Percentiles rank a stretch among this genome's conserved stretches.
Conservation (phyloP, 129 eudicot species). For the Tanacetum coccineum region DNA sequence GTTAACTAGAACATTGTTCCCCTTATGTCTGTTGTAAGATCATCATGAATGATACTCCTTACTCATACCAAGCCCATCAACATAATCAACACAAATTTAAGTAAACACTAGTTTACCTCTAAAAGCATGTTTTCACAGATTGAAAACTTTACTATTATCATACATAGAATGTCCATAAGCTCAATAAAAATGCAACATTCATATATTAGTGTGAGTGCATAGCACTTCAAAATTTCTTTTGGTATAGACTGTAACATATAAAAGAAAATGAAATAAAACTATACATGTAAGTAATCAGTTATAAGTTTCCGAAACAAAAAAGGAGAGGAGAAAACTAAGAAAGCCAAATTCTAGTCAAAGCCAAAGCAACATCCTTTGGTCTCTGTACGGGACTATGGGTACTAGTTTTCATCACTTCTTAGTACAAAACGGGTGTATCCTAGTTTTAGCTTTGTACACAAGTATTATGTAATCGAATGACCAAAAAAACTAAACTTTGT, state of each 20-base stretch:
- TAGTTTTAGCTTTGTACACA: no score
- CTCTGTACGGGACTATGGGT: no score
- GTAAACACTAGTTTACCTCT: not conserved
- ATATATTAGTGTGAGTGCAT: not conserved
- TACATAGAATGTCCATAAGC: not conserved
- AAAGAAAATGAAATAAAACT: constrained; percentile 11
- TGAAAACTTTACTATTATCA: not conserved
- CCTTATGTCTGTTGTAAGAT: not conserved
- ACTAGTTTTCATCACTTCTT: no score
- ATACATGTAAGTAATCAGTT: constrained; percentile 15
- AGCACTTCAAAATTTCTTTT: not conserved
- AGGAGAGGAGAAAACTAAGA: not conserved
- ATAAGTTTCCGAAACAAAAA: not conserved
- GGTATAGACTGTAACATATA: not conserved
- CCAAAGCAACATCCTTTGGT: not conserved
- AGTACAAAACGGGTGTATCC: no score
- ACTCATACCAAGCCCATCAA: not conserved
- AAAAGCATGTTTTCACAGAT: not conserved
- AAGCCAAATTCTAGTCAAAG: not conserved
- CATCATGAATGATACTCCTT: not conserved
- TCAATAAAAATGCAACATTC: not conserved
- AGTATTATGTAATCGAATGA: no score
- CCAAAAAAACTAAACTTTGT: no score
- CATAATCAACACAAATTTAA: not conserved
- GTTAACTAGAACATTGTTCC: no score